Base-by-base conservation (phyloP, 2,329 filamentous ascomycete genomes). In the Monosporascus sp. region DNA sequence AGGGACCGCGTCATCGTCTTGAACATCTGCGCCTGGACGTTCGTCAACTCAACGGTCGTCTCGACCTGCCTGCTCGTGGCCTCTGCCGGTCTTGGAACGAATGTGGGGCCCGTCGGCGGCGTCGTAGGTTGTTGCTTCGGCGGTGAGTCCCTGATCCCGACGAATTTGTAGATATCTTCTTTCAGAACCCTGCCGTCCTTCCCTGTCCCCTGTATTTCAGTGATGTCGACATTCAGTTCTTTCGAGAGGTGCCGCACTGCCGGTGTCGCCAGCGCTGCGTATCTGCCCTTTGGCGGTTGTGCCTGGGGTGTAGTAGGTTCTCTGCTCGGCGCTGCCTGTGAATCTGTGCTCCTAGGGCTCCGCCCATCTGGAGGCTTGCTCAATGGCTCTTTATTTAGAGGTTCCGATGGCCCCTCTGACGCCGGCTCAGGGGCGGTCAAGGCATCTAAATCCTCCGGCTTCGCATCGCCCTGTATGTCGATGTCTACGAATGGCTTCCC, bases 401-500 rank as follows among this genome's bases (percentile, higher is more conserved):
- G 59, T 44, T 63, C 60, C 3, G 66, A 61, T 31, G 63, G 56
- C 5, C 62, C 61, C 43, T 63, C 65, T 52, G 63, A 65, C 9
- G 65, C 57, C 7, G 66, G 61, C 36, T 68, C 67, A 3, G 70
- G 64, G 14, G 67, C 63, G 43, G 70, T 75, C 61, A 73, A 67
- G 37, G 71, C 64, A 41, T 70, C 71, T 34, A 75, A 69, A 61
- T 87, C 83, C 56, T 84, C 84, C 50, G 82, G 75, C 59, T 83
- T 86, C 59, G 86, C 85, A 38, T 86, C 87, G 55, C 88, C 89
- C 64, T 90, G 84, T 60, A 97, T 92, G 70, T 97, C 93, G 58
- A 97, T 97, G 67, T 97, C 93, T 59, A 96, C 88, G 66, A 97
- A 85, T 16, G 92, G 88, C 83, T 94, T 92, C 61, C 94, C 94